These are phyloP conservation scores for Phytophthora parvispora DNA, from an alignment of 352 stramenopile genomes.

Conservation along the genomic window DNA sequence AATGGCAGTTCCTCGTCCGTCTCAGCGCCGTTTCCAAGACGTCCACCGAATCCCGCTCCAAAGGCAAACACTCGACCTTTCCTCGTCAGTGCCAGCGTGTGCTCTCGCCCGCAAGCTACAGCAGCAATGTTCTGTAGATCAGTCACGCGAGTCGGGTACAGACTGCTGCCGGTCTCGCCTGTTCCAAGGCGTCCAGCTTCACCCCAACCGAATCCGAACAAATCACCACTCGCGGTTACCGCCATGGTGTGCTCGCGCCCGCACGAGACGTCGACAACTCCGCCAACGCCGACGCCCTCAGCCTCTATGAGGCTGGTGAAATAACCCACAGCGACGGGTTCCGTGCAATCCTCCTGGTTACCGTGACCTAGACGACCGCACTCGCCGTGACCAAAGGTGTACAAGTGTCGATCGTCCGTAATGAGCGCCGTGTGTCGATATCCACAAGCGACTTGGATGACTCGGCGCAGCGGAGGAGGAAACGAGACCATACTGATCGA, in stretches of 20 bases:
- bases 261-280: constrained; percentile 69
- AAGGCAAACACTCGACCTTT: constrained; percentile 75
- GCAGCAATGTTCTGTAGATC: constrained; percentile 53
- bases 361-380: constrained; percentile 83
- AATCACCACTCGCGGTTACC: constrained; percentile 65
- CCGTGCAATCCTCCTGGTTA: constrained; percentile 53
- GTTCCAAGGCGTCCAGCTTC: constrained; percentile 87
- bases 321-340: constrained; percentile 62
- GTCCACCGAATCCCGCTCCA: constrained; percentile 81
- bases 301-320: constrained; percentile 62
- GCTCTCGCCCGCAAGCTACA: constrained; percentile 86
- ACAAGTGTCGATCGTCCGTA: constrained; percentile 69
- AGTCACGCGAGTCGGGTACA: constrained; percentile 67
- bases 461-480: constrained; percentile 59
- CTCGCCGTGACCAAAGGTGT: constrained; percentile 87
- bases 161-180: constrained; percentile 74
- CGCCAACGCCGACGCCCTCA: constrained; percentile 40
- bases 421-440: constrained; percentile 85
- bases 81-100: constrained; percentile 73
- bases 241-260: constrained; percentile 91
- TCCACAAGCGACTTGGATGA: constrained; percentile 77
- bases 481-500: constrained; percentile 52
- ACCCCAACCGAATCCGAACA: constrained; percentile 89
- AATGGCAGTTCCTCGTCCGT: constrained; percentile 67
- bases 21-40: constrained; percentile 76